Base-by-base conservation (phyloP, 2,329 filamentous ascomycete species). In the Grosmannia serpens region DNA sequence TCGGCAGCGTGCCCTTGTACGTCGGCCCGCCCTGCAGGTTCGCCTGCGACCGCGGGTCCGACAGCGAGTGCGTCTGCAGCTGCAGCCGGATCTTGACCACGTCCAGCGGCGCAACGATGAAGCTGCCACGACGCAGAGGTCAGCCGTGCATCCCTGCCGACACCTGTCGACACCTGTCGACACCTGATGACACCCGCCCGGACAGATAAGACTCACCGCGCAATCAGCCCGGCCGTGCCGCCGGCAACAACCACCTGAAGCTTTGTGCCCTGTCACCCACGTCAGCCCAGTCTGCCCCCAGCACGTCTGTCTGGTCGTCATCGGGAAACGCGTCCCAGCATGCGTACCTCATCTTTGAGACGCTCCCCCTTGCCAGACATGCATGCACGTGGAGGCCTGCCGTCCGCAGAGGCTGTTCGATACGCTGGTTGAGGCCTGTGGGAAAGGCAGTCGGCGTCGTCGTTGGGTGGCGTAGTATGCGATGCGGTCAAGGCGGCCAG, bases 41-140 rank as follows among this genome's bases (percentile, higher is more conserved):
- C 63, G 74, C 74, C 62, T 82, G 77, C 52, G 83, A 80, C 11
- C 84, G 72, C 2, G 89, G 87, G 67, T 92, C 87, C 65, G 86
- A 87, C 61, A 89, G 82, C 54, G 89, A 91, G 74, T 95, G 88
- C 51, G 88, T 83, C 72, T 97, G 94, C 22, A 99, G 84, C 71
- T 99, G 94, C 52, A 97, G 85, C 53, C 94, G 89, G 74, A 99
- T 99, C 77, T 99, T 97, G 74, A 97, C 85, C 62, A 99, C 94
- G 72, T 99, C 94, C 64, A 99, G 87, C 57, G 94, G 94, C 22
- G 94, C 90, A 69, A 97, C 87, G 68, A 94, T 83, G 77, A 99
- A 97, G 70, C 89, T 91, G 65, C 9, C 17, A 26, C 54, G 2
- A 22, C 24, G 4, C 3, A 9, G 17, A 24, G n/a, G 58, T 59